These are phyloP conservation scores for Plasmodium gonderi DNA, from an alignment of 169 alveolate genomes.

Conservation along the genomic window DNA sequence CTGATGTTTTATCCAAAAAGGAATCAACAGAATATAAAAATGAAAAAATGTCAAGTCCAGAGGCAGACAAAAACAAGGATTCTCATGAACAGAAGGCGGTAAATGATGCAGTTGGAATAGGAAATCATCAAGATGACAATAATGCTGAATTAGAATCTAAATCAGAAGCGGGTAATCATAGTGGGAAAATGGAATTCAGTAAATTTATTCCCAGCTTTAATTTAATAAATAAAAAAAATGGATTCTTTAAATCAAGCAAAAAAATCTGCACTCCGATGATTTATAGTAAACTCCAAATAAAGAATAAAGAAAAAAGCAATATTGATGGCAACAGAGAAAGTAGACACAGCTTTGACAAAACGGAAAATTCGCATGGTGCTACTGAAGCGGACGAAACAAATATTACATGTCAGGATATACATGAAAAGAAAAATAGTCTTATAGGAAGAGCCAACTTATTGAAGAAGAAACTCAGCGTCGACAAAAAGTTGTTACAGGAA, in stretches of 20 bases:
- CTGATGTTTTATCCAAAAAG: background rate
- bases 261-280: background rate
- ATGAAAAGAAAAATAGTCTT: slow-evolving; percentile 12
- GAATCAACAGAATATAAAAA: background rate
- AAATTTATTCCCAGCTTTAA: background rate
- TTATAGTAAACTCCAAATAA: background rate
- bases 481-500: background rate
- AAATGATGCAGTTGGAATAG: background rate
- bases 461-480: background rate
- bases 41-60: background rate
- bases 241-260: background rate
- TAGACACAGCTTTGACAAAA: background rate
- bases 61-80: background rate
- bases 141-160: background rate
- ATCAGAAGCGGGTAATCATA: background rate
- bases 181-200: background rate
- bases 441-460: slow-evolving; percentile 23
- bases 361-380: background rate
- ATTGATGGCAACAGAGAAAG: too few relatives aligned
- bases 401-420: background rate
- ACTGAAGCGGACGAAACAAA: background rate
- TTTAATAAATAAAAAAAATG: background rate
- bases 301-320: background rate
- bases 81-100: background rate
- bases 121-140: background rate